Evolutionary conservation across 192 early-diverging fungal species (phyloP).

Genomic region (Umbelopsis ramanniana): DNA sequence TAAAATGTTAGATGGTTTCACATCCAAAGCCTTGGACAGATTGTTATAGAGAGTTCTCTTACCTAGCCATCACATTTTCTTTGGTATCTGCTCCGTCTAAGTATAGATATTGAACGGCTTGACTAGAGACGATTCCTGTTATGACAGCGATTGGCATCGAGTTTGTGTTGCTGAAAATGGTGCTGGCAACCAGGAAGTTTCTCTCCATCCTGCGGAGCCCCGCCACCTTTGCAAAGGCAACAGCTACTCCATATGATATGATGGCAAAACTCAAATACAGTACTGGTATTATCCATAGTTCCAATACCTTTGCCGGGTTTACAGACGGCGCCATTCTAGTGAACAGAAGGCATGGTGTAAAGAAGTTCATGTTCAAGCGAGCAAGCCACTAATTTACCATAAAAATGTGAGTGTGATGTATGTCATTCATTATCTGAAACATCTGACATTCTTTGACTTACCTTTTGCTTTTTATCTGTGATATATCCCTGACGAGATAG

Average conservation of each 20-base stretch:
- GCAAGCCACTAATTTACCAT: background rate
- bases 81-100: background rate
- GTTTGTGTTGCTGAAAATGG: slow-evolving; percentile 61
- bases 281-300: slow-evolving; percentile 58
- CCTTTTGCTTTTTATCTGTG: background rate
- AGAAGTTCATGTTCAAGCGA: slow-evolving; percentile 53
- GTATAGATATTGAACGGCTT: slow-evolving; percentile 44
- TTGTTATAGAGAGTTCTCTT: background rate
- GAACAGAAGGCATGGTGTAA: slow-evolving; percentile 62
- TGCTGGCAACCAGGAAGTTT: slow-evolving; percentile 48
- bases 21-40: background rate
- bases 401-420: background rate
- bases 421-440: background rate
- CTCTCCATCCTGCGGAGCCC: slow-evolving; percentile 32
- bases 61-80: slow-evolving; percentile 2
- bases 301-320: slow-evolving; percentile 46
- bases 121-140: slow-evolving; percentile 55
- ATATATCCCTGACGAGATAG: background rate
- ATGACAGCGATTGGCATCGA: slow-evolving; percentile 59
- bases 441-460: background rate
- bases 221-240: background rate
- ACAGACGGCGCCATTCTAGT: slow-evolving; percentile 60
- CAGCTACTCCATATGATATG: background rate
- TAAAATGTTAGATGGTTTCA: background rate
- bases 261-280: background rate